Conservation (phyloP, 1,284 basidiomycete genomes). For the Ustilago tritici region DNA sequence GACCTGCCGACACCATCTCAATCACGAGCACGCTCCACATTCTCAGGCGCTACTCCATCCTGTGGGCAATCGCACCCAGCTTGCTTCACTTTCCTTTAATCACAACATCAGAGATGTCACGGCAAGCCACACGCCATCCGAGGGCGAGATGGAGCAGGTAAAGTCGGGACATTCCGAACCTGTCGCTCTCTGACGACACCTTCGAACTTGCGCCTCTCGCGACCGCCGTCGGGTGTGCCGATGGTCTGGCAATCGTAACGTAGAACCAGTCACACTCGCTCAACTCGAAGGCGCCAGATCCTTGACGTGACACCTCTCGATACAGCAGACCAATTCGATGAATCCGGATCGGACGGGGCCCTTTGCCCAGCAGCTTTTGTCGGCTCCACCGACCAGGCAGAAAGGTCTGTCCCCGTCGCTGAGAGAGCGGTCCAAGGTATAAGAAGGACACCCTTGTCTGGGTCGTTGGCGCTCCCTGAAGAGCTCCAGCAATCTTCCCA, state of each 20-base stretch:
- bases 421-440: conserved; percentile 1
- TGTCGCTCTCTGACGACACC: neutral
- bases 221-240: conserved; percentile 12
- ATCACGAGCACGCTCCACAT: neutral
- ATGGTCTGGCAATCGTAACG: neutral
- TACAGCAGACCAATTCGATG: neutral
- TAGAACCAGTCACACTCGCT: neutral
- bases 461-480: neutral
- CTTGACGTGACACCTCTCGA: neutral
- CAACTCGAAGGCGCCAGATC: neutral
- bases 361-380: neutral
- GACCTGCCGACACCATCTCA: conserved; percentile 8
- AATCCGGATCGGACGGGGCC: neutral
- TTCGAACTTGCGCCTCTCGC: neutral
- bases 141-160: neutral
- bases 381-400: neutral
- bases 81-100: neutral
- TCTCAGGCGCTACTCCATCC: neutral
- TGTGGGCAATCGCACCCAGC: neutral
- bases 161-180: neutral
- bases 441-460: neutral
- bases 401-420: neutral
- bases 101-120: neutral
- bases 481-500: neutral
- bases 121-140: neutral